A percentile compares a stretch with the other conserved stretches of the same genome.
Conservation (phyloP, 768 basidiomycete genomes). For the Lactarius vividus region DNA sequence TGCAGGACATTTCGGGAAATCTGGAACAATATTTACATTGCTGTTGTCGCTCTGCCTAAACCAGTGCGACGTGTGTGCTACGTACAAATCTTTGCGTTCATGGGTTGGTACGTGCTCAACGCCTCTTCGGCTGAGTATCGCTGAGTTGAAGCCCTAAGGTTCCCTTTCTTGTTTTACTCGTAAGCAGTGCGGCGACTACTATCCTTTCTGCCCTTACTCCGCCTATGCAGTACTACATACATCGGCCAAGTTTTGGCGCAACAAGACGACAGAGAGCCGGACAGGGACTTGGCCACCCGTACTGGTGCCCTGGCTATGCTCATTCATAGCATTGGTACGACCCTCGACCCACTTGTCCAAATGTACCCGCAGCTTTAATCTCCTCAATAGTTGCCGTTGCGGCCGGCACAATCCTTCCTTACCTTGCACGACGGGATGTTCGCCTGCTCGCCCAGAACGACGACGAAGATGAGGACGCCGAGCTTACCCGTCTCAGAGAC, state of each 20-base stretch:
- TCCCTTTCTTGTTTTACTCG: conserved; percentile 94
- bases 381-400: conserved; percentile 69
- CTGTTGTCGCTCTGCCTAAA: conserved; percentile 72
- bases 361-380: conserved; percentile 22
- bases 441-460: conserved; percentile 68
- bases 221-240: conserved; percentile 71
- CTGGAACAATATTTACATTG: conserved; percentile 71
- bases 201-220: conserved; percentile 7
- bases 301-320: conserved; percentile 88
- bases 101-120: conserved; percentile 72
- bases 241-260: conserved; percentile 92
- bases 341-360: conserved; percentile 28
- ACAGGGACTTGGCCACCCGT: conserved; percentile 78
- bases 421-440: conserved; percentile 77
- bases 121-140: background rate
- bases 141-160: conserved; percentile 47
- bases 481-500: conserved; percentile 63
- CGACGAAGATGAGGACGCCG: conserved; percentile 73
- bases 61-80: conserved; percentile 87
- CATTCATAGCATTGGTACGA: conserved; percentile 81
- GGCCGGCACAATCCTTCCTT: conserved; percentile 79
- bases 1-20: conserved; percentile 64
- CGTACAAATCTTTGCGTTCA: conserved; percentile 93
- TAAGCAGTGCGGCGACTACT: conserved; percentile 36
- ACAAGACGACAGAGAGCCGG: conserved; percentile 69